Base-by-base conservation (phyloP, 2,329 filamentous ascomycete species). In the Trichoderma oligosporum region DNA sequence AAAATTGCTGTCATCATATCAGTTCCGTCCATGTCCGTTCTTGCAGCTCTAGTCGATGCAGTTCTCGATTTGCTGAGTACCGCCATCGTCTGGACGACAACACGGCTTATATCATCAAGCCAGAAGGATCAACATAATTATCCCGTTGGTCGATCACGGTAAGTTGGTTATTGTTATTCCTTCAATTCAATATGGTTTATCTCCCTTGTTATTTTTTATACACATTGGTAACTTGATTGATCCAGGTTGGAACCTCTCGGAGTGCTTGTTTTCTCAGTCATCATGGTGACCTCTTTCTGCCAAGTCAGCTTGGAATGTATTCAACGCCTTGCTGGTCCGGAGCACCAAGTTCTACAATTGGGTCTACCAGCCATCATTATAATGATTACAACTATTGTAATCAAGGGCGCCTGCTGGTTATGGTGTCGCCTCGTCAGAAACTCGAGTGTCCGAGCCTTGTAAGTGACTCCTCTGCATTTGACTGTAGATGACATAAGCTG, bases 361-460 rank as follows among this genome's bases (percentile, higher is more conserved):
- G 83, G 86, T 0, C 66, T 85, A 14, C 82, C 89, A 0, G 88
- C 91, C 4, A 85, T 95, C 57, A 74, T 77, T 47, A 93, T 95
- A 69, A 95, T 96, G 91, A 74, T 86, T 4, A 77, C 81, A 36
- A 96, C 91, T 0, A 88, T 96, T 36, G 71, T 92, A 41, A 86
- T 96, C 71, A 96, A 96, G 70, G 84, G 88, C 18, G 74, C 83
- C 8, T 92, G 88, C 72, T 96, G 89, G 89, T 68, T 95, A 36
- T 96, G 89, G 88, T 96, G 89, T 69, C 87, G 91, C 6, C 71
- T 94, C 31, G 88, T 96, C 62, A 89, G 84, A 64, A 96, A 95
- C 70, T 91, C 88, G 2, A 90, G 86, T 61, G 91, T 96, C 4
- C 89, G 92, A 68, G 90, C 91, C 1, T 76, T 96, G 63, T 82